phyloP scores from a whole-genome alignment of 306 rosid species.

The Cucurbita argyrosperma region DNA sequence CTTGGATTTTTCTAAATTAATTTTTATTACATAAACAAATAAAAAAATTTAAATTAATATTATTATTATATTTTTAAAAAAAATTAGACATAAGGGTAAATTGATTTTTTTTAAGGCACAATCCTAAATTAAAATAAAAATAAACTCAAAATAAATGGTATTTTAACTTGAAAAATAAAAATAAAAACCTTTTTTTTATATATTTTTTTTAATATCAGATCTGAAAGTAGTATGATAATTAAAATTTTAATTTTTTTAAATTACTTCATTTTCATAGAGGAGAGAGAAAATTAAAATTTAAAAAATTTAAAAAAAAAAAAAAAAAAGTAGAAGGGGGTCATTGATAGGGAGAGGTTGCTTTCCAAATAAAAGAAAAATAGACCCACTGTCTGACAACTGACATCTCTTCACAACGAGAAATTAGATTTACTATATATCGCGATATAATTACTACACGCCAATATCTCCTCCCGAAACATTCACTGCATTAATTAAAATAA shows the following conservation, averaged over 20 bases:
- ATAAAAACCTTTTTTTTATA: too few relatives aligned
- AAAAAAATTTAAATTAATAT: too few relatives aligned
- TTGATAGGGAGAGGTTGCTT: slow-evolving; percentile 1
- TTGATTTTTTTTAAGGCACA: too few relatives aligned
- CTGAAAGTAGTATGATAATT: too few relatives aligned
- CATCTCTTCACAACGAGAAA: not conserved
- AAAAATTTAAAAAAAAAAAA: not conserved
- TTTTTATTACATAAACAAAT: too few relatives aligned
- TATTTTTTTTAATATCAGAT: too few relatives aligned
- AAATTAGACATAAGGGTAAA: too few relatives aligned
- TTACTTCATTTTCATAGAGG: not conserved
- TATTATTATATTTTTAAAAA: too few relatives aligned
- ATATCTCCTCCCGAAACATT: not conserved
- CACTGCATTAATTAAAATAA: not conserved
- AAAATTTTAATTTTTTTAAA: not conserved
- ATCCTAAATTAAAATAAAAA: too few relatives aligned
- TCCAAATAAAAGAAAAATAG: slow-evolving; percentile 1
- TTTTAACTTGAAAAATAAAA: too few relatives aligned
- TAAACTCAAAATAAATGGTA: too few relatives aligned
- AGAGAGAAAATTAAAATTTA: not conserved
- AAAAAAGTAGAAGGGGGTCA: not conserved
- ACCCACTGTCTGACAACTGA: slow-evolving; percentile 4
- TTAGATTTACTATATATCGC: not conserved
- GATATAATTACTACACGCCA: not conserved
- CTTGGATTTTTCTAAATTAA: not conserved